Base-by-base conservation (phyloP, 352 stramenopile genomes). In the Phytopythium sindhum region DNA sequence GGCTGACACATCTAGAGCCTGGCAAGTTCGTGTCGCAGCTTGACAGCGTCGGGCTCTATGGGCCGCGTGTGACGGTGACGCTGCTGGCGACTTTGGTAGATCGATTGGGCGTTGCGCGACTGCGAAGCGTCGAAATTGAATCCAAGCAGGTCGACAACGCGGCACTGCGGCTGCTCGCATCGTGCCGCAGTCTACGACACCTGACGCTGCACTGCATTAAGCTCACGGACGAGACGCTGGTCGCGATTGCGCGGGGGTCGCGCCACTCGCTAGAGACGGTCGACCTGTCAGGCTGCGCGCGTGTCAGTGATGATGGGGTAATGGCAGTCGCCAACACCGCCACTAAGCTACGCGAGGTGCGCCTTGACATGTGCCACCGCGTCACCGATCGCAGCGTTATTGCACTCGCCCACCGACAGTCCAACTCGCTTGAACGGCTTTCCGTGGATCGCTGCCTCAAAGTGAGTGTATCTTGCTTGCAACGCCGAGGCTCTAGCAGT, bases 281-380 rank as follows among this genome's bases (percentile, higher is more conserved):
- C 2, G 75, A 96, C 31, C 57, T 97, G 4, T 80, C 84, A 0
- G 89, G 89, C 21, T 96, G 88, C 63, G 80, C 77, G 8, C 75
- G 87, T 9, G 67, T 97, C 10, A 75, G 76, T 39, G 91, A 97
- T 61, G 83, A 89, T 7, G 84, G 84, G 44, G 70, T 98, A 37
- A 61, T 90, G 17, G 82, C 80, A 1, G 65, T 97, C 10, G 81
- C 76, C 2, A 61, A 45, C n/a, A 70, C 88, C 58, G 90, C 81
- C 56, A 45, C 35, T 0, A 57, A 61, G 9, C 67, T 97, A 9
- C 48, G 69, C 39, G 67, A 72, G 12, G 62, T 97, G 19, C 82
- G 97, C 65, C 60, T 97, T 47, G 83, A 73, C 45, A 93, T 88
- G 75, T 95, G 90, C 53, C 85, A 91, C 53, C 72, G 81, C 1